Evolutionary conservation across 805 yeast genomes (phyloP), one percentile per base, ranked within the genome.

Genomic region (Tetrapisispora nanseiensis): DNA sequence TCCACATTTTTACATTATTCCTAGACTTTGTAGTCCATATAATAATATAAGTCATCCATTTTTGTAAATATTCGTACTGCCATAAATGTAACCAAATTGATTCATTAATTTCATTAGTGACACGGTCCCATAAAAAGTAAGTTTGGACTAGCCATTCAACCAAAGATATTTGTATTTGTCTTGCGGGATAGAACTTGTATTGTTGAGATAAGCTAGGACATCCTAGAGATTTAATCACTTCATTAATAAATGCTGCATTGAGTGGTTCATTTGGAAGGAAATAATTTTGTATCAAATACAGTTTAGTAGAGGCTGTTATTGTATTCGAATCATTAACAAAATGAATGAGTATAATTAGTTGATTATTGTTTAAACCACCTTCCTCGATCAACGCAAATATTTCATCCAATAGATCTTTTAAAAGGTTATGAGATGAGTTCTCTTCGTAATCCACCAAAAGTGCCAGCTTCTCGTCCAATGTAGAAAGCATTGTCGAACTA

Each of bases 101-200:
- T 1, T 43, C 47, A 13, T 52, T 50, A 9, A 51, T n/a, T 2
- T 20, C 35, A 7, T 38, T 33, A 4, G 46, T 39, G 2, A 54
- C 48, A 16, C 53, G 52, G 9, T 53, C 54, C 11, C 59, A 47
- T 2, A 62, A 45, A 28, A 54, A 46, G 36, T 51, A 55, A 0
- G 63, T 56, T 12, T 56, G 59, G 2, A 63, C 57, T 19, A 68
- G 40, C 72, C 72, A 68, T 26, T 52, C 54, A 19, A 60, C 46
- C 0, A 66, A 41, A 0, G 50, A 45, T 1, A 43, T 41, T 41
- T 67, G 71, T 0, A 65, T 16, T 1, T 42, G 44, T 15, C 38
- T 42, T 2, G 63, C 40, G 32, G 45, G 38, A 40, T 47, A 45
- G 15, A 44, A 27, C 35, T 40, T 55, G 20, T 54, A 47, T 8